Conservation (phyloP, 108 stramenopile species). For the Thalassiosira profunda region DNA sequence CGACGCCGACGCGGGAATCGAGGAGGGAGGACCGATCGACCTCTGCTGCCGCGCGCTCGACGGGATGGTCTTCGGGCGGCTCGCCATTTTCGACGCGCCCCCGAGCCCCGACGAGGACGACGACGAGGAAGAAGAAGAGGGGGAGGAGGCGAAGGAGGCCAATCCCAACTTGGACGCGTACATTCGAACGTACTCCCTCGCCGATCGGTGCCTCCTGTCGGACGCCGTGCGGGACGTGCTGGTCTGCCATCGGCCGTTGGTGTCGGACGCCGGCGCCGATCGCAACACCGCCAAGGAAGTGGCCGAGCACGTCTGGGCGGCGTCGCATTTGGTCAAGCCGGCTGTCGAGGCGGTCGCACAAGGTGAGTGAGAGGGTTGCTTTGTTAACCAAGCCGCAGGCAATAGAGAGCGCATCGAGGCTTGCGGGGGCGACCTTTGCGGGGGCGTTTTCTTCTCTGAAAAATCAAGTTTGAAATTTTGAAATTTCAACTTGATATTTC, state of each 20-base stretch:
- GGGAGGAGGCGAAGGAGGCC: conserved; percentile 35
- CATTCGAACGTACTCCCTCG: conserved; percentile 57
- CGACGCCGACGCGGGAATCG: conserved; percentile 13
- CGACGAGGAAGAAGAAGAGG: conserved; percentile 63
- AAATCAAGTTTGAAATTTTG: no score
- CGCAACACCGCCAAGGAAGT: conserved; percentile 69
- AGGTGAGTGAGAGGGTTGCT: no score
- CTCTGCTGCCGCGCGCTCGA: conserved; percentile 30
- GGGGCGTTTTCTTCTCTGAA: no score
- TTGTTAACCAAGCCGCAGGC: no score
- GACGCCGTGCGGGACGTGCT: conserved; percentile 82
- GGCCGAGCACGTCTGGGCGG: conserved; percentile 74
- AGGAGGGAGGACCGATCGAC: conserved; percentile 23
- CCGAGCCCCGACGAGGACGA: conserved; percentile 61
- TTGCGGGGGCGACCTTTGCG: no score
- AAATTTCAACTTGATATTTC: no score
- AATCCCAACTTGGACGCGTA: conserved; percentile 76
- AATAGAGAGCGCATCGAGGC: no score
- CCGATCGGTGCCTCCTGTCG: conserved; percentile 78
- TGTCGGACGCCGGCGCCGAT: conserved; percentile 72
- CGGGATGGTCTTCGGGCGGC: conserved; percentile 81
- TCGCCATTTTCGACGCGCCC: conserved; percentile 85
- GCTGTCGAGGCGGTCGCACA: conserved; percentile 1
- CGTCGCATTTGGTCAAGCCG: conserved; percentile 52
- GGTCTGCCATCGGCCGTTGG: conserved; percentile 66